Evolutionary conservation across 2,329 filamentous ascomycete genomes (phyloP), one percentile per base, ranked within the genome.

Genomic region (Trichoderma sp.): DNA sequence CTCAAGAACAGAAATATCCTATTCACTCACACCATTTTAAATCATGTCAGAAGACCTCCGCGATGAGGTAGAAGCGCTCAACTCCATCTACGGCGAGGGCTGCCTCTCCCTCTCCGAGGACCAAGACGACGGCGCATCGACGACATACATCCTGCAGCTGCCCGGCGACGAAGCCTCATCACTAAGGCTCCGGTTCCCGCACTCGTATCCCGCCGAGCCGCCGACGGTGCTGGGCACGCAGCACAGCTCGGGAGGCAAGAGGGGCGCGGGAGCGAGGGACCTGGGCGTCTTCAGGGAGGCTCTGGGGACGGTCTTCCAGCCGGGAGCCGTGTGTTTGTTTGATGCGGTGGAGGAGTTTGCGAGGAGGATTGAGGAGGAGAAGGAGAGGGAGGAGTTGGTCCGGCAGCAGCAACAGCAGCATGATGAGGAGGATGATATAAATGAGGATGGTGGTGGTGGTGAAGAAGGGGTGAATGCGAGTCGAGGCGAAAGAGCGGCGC

Each of bases 271-370:
- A 2, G 87, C 85, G 58, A 81, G 86, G 59, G 85, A 92, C 57
- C 82, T 93, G n/a, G 83, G 85, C 2, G 77, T 91, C 2, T 88
- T 95, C 65, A 82, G 88, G 34, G 81, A 87, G 43, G 88, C 89
- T 0, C 78, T 97, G 39, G 81, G 80, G 1, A 80, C 82, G n/a
- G 83, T 91, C 5, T 97, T 89, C 75, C 82, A 84, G 60, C 84
- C 87, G 0, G 93, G 92, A 0, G 84, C 87, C 60, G 92, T 96
- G 24, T 97, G 93, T 72, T 80, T 99, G 3, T 99, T 93, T 72
- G 94, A 97, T 74, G 84, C 96, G n/a, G 83, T 97, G 44, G 93
- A 97, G 72, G 89, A 91, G 72, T 79, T 90, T 69, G 82, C 79
- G 64, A 80, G 82, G 60, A 71, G 80, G 21, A 75, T 75, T 2